Percentiles rank a stretch among this genome's conserved stretches.
Evolutionary conservation across 306 rosid species (phyloP).

Genomic region (Morella rubra): DNA sequence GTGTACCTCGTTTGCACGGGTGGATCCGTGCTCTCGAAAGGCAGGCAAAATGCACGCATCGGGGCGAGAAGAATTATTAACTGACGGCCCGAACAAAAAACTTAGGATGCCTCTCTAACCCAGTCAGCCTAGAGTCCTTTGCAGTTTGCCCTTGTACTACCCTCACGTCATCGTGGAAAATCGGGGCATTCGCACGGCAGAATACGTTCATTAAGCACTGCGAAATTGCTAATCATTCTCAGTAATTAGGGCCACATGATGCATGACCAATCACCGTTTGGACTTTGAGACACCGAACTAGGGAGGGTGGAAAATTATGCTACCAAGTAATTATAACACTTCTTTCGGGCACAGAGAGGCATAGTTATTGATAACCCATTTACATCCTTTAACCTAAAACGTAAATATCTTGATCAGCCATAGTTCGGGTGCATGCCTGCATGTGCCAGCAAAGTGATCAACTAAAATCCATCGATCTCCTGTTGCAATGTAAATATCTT

Average conservation of each 20-base stretch:
- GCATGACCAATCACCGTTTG: no score
- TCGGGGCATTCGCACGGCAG: background rate
- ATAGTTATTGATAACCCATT: background rate
- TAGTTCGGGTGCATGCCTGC: no score
- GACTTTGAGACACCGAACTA: no score
- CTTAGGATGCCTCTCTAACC: conserved; percentile 29
- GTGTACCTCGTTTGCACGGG: conserved; percentile 62
- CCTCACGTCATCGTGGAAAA: background rate
- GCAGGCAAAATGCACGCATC: conserved; percentile 21
- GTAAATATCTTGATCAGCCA: no score
- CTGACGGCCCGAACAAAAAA: conserved; percentile 7
- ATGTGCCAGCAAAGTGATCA: background rate
- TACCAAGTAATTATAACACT: no score
- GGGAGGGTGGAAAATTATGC: no score
- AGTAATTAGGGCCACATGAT: no score
- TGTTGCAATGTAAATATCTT: background rate
- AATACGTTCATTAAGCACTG: no score
- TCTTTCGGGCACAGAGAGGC: no score
- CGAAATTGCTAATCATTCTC: no score
- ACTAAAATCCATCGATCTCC: background rate
- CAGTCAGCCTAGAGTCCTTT: background rate
- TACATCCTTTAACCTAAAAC: no score
- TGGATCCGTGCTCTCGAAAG: conserved; percentile 17
- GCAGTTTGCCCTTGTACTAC: background rate
- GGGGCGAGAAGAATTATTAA: conserved; percentile 47